Percentiles rank a stretch among this genome's conserved stretches.
phyloP scores from a whole-genome alignment of 768 basidiomycete genomes.

The Mycena sanguinolenta region DNA sequence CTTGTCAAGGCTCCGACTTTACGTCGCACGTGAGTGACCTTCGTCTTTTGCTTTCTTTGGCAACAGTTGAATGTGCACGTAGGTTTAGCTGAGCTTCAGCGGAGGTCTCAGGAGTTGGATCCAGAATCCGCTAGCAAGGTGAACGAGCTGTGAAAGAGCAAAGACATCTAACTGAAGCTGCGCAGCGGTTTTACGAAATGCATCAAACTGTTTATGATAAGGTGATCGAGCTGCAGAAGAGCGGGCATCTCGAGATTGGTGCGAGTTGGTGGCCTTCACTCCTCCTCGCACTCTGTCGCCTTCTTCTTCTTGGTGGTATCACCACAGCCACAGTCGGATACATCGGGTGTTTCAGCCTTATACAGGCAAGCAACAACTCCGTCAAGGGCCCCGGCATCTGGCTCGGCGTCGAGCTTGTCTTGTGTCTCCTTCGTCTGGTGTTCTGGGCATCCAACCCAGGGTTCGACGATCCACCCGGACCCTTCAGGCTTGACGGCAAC shows the following conservation, averaged over 20 bases:
- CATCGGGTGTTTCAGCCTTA: not conserved
- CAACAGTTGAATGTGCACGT: not conserved
- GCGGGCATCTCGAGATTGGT: too few relatives aligned
- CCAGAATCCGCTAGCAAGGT: too few relatives aligned
- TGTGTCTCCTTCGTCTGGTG: not conserved
- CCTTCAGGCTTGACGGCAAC: not conserved
- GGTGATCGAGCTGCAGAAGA: too few relatives aligned
- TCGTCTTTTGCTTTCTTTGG: not conserved
- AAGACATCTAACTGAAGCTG: too few relatives aligned
- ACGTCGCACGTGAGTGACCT: not conserved
- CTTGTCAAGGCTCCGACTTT: not conserved
- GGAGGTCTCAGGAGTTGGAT: too few relatives aligned
- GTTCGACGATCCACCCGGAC: not conserved
- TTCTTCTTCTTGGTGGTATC: not conserved
- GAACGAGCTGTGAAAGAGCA: too few relatives aligned
- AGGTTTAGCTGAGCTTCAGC: too few relatives aligned
- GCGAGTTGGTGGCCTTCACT: too few relatives aligned
- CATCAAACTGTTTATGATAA: too few relatives aligned
- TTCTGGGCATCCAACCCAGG: slow-evolving; percentile 1
- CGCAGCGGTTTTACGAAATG: too few relatives aligned
- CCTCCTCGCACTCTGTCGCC: not conserved
- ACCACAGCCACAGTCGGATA: not conserved
- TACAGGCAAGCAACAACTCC: not conserved
- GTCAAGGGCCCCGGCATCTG: not conserved
- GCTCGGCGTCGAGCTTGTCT: not conserved